These are phyloP conservation scores for Cryptococcus neoformans DNA, from an alignment of 1,284 basidiomycete species.

Conservation along the genomic window DNA sequence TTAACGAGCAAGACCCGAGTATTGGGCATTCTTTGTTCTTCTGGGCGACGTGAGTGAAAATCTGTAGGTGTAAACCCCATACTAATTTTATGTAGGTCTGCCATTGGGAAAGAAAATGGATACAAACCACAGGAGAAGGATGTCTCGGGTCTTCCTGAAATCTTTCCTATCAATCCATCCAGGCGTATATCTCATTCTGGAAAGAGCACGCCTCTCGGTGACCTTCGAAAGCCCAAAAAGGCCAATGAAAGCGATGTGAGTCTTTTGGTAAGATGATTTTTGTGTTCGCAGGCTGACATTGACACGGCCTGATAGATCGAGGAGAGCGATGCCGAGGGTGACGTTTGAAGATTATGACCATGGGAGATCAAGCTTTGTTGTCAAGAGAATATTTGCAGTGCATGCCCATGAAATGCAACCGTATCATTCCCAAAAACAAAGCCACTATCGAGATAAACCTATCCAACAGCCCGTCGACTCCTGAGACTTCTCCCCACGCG, in stretches of 20 bases:
- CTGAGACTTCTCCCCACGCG: conserved; percentile 30
- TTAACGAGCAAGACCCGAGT: conserved; percentile 33
- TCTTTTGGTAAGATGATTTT: neutral
- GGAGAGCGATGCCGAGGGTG: conserved; percentile 43
- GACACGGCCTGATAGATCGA: conserved; percentile 31
- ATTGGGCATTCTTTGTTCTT: conserved; percentile 44
- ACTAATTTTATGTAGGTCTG: conserved; percentile 17
- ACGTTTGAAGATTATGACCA: neutral
- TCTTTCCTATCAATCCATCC: conserved; percentile 49
- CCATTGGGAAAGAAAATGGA: conserved; percentile 29
- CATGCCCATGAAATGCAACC: too few relatives aligned
- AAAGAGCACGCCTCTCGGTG: conserved; percentile 2
- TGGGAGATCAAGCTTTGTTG: too few relatives aligned
- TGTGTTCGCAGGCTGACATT: too few relatives aligned
- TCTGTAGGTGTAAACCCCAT: neutral
- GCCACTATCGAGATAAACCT: too few relatives aligned
- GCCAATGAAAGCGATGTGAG: conserved; percentile 48
- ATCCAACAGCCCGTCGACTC: conserved; percentile 34
- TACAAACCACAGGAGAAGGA: conserved; percentile 34
- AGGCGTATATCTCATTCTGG: conserved; percentile 30
- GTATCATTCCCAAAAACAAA: too few relatives aligned
- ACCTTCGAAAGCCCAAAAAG: conserved; percentile 26
- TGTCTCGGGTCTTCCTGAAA: conserved; percentile 23
- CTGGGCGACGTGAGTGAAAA: conserved; percentile 40
- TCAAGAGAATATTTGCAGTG: too few relatives aligned